Evolutionary conservation across 371 early-diverging fungal genomes (phyloP).

Genomic region (Lichtheimia hyalospora): DNA sequence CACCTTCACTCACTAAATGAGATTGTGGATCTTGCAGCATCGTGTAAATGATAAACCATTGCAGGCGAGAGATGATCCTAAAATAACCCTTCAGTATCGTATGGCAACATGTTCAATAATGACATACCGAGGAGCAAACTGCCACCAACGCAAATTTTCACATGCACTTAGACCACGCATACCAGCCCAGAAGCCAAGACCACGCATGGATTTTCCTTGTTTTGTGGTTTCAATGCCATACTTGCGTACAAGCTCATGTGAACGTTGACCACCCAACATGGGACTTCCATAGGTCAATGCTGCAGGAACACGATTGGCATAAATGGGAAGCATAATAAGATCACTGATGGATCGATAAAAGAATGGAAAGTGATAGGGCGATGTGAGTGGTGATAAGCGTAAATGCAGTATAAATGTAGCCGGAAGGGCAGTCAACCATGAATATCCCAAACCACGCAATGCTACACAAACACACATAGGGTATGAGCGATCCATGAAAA

Average conservation of each 20-base stretch:
- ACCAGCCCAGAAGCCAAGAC: conserved; percentile 5
- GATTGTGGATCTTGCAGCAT: conserved; percentile 37
- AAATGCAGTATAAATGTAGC: conserved; percentile 39
- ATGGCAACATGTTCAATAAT: neutral
- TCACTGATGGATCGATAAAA: conserved; percentile 40
- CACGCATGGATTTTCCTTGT: neutral
- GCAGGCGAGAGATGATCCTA: conserved; percentile 33
- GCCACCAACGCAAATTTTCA: conserved; percentile 4
- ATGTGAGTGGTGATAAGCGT: conserved; percentile 39
- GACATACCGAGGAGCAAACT: neutral
- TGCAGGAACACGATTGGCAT: conserved; percentile 23
- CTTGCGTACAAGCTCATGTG: conserved; percentile 13
- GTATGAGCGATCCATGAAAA: too few relatives aligned
- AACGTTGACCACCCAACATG: conserved; percentile 15
- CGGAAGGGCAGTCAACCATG: conserved; percentile 36
- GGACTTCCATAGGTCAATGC: conserved; percentile 27
- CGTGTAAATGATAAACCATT: conserved; percentile 39
- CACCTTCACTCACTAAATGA: too few relatives aligned
- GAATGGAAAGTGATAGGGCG: conserved; percentile 45
- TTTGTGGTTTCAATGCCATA: conserved; percentile 15
- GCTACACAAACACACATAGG: too few relatives aligned
- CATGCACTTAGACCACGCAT: neutral
- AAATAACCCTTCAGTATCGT: neutral
- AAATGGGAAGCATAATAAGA: conserved; percentile 39
- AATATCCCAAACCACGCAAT: conserved; percentile 38